These are phyloP conservation scores for Chloris gayana DNA, from an alignment of 176 grass and related monocot genomes.

Conservation along the genomic window DNA sequence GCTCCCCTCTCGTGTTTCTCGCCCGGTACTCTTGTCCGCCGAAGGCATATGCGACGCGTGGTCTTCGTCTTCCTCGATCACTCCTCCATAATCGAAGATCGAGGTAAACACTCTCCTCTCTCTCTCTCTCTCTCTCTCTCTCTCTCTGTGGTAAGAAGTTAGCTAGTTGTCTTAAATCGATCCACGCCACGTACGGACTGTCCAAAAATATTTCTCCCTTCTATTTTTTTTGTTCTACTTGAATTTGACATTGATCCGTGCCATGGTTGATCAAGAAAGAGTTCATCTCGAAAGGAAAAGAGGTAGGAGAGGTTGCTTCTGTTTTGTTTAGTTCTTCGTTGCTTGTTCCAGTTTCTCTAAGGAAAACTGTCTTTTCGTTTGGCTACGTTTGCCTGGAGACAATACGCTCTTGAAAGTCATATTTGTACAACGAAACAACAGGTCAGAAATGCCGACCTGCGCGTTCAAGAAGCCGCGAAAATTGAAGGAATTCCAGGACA, in stretches of 20 bases:
- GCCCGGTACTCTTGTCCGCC: neutral
- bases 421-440: neutral
- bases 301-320: neutral
- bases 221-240: neutral
- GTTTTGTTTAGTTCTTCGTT: neutral
- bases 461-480: neutral
- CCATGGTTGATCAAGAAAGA: too few species aligned
- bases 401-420: neutral
- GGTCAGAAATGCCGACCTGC: neutral
- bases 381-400: neutral
- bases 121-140: conserved; percentile 1
- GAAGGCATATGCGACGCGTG: neutral
- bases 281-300: too few species aligned
- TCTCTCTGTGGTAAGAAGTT: neutral
- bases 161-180: too few species aligned
- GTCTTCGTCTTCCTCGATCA: neutral
- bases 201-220: neutral
- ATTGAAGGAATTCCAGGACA: neutral
- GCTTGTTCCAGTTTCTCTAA: neutral
- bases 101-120: conserved; percentile 5
- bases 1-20: conserved; percentile 12
- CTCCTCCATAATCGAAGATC: neutral
- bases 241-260: neutral
- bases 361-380: too few species aligned
- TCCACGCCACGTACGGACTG: too few species aligned